These are phyloP conservation scores for Pseudogymnoascus sp. DNA, from an alignment of 2,329 filamentous ascomycete genomes.

Conservation along the genomic window DNA sequence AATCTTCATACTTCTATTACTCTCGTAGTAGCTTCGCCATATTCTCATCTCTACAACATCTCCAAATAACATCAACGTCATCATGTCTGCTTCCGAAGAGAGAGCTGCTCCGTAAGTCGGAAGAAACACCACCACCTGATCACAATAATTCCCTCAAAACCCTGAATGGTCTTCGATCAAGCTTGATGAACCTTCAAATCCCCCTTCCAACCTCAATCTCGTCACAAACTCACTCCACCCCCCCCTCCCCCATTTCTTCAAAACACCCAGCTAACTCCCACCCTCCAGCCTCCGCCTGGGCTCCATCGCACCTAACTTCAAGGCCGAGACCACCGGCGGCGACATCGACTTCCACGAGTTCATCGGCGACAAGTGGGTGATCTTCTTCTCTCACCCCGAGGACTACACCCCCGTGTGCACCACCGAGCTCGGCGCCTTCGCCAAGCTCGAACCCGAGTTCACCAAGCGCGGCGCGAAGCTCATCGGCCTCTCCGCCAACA, in stretches of 20 bases:
- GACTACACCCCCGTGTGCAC: conserved; percentile 96
- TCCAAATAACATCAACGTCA: neutral
- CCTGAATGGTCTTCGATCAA: neutral
- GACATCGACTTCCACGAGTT: conserved; percentile 79
- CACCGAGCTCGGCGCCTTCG: conserved; percentile 88
- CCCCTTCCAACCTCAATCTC: neutral
- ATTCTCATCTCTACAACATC: neutral
- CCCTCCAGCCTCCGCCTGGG: conserved; percentile 54
- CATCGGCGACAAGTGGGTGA: conserved; percentile 70
- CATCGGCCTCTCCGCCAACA: conserved; percentile 85
- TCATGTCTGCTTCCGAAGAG: conserved; percentile 12
- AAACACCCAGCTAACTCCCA: conserved; percentile 9
- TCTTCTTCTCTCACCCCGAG: conserved; percentile 79
- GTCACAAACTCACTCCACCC: neutral
- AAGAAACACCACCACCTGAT: neutral
- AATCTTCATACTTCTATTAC: neutral
- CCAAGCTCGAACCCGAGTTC: conserved; percentile 84
- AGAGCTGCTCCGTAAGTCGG: conserved; percentile 12
- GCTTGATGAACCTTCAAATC: neutral
- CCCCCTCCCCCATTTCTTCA: neutral
- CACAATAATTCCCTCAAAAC: neutral
- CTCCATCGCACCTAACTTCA: conserved; percentile 69
- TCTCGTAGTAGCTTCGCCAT: neutral
- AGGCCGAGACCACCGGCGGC: conserved; percentile 71
- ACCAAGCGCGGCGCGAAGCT: conserved; percentile 81